These are phyloP conservation scores for Spergularia bocconei DNA, from an alignment of 148 eudicot genomes.

Conservation along the genomic window DNA sequence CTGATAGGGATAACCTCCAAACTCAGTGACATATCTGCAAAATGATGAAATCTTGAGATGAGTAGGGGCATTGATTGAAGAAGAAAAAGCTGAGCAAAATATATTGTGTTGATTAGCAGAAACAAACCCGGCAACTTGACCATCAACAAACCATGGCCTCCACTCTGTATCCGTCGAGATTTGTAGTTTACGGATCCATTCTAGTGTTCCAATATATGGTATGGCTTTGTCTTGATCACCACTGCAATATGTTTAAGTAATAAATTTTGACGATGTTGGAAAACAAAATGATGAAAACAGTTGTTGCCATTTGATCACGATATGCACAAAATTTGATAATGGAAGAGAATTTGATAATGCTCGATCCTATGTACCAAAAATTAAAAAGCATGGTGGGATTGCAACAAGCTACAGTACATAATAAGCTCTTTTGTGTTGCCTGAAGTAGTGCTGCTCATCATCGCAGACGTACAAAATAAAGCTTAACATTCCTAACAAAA, in stretches of 20 bases:
- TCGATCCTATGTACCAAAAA: too few relatives aligned
- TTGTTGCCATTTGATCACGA: too few relatives aligned
- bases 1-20: not conserved
- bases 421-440: too few relatives aligned
- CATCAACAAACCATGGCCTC: constrained; percentile 31
- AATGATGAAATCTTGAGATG: not conserved
- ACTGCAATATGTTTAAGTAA: constrained; percentile 6
- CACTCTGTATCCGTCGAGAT: constrained; percentile 9
- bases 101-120: not conserved
- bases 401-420: too few relatives aligned
- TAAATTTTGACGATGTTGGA: not conserved
- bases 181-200: constrained; percentile 24
- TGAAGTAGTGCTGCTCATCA: too few relatives aligned
- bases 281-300: not conserved
- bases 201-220: constrained; percentile 17
- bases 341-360: too few relatives aligned
- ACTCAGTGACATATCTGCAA: constrained; percentile 24
- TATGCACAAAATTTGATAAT: too few relatives aligned
- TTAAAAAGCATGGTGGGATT: too few relatives aligned
- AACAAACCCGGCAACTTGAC: constrained; percentile 35
- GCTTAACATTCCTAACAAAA: too few relatives aligned
- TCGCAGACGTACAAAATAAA: too few relatives aligned
- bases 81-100: not conserved
- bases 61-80: not conserved
- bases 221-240: constrained; percentile 20